Evolutionary conservation across 2,329 filamentous ascomycete genomes (phyloP), one percentile per base, ranked within the genome.

Genomic region (Penicillium aurantiogriseum): DNA sequence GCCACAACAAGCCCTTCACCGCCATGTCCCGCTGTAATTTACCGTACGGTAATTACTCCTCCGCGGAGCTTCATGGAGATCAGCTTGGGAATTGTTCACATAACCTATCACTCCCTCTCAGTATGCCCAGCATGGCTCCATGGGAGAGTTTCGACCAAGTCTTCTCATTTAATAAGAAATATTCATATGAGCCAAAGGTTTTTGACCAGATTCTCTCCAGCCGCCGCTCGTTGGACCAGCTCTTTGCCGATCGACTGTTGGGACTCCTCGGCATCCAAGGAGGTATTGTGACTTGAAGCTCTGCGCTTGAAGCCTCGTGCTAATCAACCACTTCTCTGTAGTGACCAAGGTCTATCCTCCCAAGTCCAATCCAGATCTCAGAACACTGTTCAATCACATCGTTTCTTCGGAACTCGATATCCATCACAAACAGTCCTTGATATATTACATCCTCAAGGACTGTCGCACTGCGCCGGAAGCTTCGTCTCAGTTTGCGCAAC

Each of bases 391-490:
- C 74, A 79, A 85, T 60, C 84, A 86, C 58, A 87, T 96, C 62
- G 83, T 87, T 71, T 81, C 85, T 27, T 84, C 80, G 53, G 79
- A 78, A 48, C 85, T 88, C 64, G 83, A 88, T 8, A 81, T 85
- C 53, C 88, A 92, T 72, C 88, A 92, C 77, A 92, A 92, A 73
- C 85, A 92, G 63, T 90, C 91, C 19, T 82, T 94, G 47, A 80
- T 95, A 62, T 95, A 90, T 79, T 96, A 95, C 72, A 79, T 95
- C 39, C 82, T 95, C 3, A 87, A 91, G 68, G 90, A 95, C 71
- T 84, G 88, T 69, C 84, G 88, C 67, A 75, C 79, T 39, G 74
- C 76, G 13, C 70, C 77, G 29, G 79, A 82, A 51, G 79, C 80
- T 21, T 79, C 81, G 4, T 74, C 81, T 6, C 79, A 83, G 36